Evolutionary conservation across 176 grass and related monocot genomes (phyloP).

Genomic region (Triticum urartu): DNA sequence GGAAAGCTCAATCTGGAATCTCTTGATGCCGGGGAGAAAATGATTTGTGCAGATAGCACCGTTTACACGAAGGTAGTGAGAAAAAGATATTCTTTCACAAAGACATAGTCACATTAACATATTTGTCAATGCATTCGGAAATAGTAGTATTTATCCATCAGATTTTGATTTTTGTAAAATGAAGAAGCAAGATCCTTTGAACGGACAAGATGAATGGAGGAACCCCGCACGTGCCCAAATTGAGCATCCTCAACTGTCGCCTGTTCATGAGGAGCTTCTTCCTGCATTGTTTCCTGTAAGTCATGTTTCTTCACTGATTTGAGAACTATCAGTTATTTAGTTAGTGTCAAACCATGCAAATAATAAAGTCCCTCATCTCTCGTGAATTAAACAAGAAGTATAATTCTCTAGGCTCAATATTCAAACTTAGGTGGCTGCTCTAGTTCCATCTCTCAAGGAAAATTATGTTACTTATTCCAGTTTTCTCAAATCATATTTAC

Average conservation of each 20-base stretch:
- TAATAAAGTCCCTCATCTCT: neutral
- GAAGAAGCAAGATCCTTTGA: slow-evolving; percentile 65
- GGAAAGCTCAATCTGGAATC: slow-evolving; percentile 38
- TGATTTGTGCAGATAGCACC: slow-evolving; percentile 72
- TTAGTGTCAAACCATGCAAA: neutral
- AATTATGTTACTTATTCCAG: too few species aligned
- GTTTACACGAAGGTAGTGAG: slow-evolving; percentile 51
- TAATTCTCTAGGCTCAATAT: neutral
- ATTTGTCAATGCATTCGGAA: neutral
- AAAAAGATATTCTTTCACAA: neutral
- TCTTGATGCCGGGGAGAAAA: slow-evolving; percentile 65
- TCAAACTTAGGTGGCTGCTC: neutral
- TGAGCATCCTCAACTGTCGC: slow-evolving; percentile 69
- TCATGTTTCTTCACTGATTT: neutral
- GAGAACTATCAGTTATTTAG: neutral
- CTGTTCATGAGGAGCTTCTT: slow-evolving; percentile 53
- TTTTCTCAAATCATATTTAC: too few species aligned
- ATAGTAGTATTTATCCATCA: neutral
- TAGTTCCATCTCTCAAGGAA: slow-evolving; percentile 7
- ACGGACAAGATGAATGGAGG: slow-evolving; percentile 29
- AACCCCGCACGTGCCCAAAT: slow-evolving; percentile 45
- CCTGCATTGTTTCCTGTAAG: slow-evolving; percentile 45
- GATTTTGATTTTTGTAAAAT: slow-evolving; percentile 33
- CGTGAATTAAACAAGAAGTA: neutral
- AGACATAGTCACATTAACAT: slow-evolving; percentile 13